Evolutionary conservation across 1,284 basidiomycete genomes (phyloP), one percentile per base, ranked within the genome.

Genomic region (Flammula alnicola): DNA sequence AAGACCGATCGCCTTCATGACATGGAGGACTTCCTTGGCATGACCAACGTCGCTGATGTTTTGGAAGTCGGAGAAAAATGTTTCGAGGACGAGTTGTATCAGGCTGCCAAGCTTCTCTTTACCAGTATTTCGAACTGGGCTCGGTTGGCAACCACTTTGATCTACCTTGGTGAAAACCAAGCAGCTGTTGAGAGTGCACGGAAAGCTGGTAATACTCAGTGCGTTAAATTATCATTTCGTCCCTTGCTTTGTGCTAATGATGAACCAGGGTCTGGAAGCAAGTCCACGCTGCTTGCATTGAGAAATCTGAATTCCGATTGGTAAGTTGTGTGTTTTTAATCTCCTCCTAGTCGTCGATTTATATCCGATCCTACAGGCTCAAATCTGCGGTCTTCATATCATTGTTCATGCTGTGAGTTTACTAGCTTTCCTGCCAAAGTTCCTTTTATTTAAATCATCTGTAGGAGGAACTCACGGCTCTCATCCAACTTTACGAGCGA

Each of bases 71-170:
- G 97, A 69, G 97, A 99, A 76, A 98, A 99, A 73, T 98, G 95
- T 67, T 99, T 99, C 78, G 93, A 98, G 64, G 97, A 98, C 59
- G 94, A 95, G 66, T 78, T 99, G 30, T 99, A 99, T 72, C 94
- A 98, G 64, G 97, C 97, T 35, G 91, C 96, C 44, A 97, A 96
- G 74, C 73, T 99, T 9, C 78, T 99, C 38, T 99, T 99, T 79
- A 85, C 86, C 32, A 96, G 93, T 70, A 98, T 99, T 62, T 97
- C 94, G 4, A 99, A 99, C 75, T 99, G 95, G 91, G 97, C 97
- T 35, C 84, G 97, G 54, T 78, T 99, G 52, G 97, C 97, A 2
- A 99, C 97, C 1, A 99, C 97, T 6, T 84, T 98, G 63, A 98
- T 99, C 68, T 99, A 99, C 74, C 83, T 99, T 42, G 93, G 93